Conservation (phyloP, 1,284 basidiomycete species). For the Irpex lacteus region DNA sequence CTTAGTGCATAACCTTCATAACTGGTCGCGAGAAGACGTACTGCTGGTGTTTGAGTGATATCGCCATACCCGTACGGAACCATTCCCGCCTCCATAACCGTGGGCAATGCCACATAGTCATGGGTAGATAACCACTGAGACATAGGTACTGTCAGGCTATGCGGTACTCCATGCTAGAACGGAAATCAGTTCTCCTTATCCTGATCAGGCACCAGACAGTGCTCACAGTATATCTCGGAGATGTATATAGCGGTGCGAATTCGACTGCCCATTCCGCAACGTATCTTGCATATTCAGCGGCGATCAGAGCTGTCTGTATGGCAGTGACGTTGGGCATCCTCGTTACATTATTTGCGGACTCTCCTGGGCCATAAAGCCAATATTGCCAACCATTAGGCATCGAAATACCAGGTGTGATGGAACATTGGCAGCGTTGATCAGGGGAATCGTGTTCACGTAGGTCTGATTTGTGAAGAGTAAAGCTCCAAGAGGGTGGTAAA, state of each 20-base stretch:
- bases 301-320: neutral
- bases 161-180: neutral
- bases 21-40: neutral
- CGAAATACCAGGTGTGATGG: neutral
- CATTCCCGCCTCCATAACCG: neutral
- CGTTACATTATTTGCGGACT: neutral
- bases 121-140: neutral
- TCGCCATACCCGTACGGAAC: slow-evolving; percentile 5
- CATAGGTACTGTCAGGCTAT: neutral
- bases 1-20: neutral
- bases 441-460: neutral
- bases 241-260: neutral
- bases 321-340: neutral
- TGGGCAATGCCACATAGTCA: neutral
- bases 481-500: neutral
- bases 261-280: neutral
- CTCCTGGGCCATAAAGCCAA: neutral
- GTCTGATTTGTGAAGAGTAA: slow-evolving; percentile 2
- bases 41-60: neutral
- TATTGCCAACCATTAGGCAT: neutral
- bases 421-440: neutral
- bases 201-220: neutral
- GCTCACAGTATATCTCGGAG: neutral
- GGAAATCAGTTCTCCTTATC: no score
- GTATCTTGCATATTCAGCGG: neutral